Base-by-base conservation (phyloP, 192 early-diverging fungal species). In the Oehlia diaphana region DNA sequence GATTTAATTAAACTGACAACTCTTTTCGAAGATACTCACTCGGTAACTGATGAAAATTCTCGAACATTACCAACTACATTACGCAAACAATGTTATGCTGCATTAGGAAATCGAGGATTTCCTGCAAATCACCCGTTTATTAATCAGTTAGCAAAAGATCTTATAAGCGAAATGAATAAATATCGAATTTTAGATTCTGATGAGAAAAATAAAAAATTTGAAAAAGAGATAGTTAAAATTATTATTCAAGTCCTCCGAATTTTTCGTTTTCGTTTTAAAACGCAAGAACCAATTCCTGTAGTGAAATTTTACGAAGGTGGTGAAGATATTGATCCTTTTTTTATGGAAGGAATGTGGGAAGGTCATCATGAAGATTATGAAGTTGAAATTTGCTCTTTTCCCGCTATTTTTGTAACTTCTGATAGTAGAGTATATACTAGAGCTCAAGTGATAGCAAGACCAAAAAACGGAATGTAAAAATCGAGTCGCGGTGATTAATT, bases 371-470 rank as follows among this genome's bases (percentile, higher is more conserved):
- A 77, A n/a, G 71, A 47, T 73, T 66, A 16, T 13, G 76, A 44
- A 66, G 63, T 77, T 28, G 76, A 77, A 66, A 67, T 77, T 39
- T 77, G 76, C 26, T 77, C 23, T n/a, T 77, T 77, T n/a, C 76
- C 76, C 0, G 33, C 53, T 10, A 33, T 77, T 28, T 5, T 49
- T 39, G 2, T 31, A 16, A 42, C 10, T 4, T 26, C 26, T 13
- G 26, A 47, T 19, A 21, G 10, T 19, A 53, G 76, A 65, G 63
- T 49, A 16, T 77, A 65, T 39, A 77, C 64, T 77, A 77, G 33
- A 44, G 76, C 76, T 65, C 13, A 39, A 63, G 76, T 77, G 31
- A 42, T 65, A 13, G 37, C 9, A 14, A 28, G 76, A 26, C 61
- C 19, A 66, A 66, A 66, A n/a, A n/a, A n/a, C 9, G 10, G 39